A percentile compares a stretch with the other conserved stretches of the same genome.
phyloP scores from a whole-genome alignment of 208 protist species.

The Leishmania arabica region DNA sequence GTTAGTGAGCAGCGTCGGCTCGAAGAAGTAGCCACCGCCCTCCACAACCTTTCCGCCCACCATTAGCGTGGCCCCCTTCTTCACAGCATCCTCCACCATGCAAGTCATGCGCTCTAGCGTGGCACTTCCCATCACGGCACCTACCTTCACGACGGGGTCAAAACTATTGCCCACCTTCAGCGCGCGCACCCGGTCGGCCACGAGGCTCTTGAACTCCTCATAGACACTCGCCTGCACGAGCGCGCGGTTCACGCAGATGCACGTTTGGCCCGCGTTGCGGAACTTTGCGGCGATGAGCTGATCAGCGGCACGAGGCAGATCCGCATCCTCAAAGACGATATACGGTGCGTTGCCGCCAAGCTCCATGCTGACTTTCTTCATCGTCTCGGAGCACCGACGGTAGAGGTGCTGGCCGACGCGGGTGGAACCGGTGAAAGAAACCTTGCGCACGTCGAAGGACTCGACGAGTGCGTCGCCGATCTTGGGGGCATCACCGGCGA shows the following conservation, averaged over 20 bases:
- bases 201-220: slow-evolving; percentile 50
- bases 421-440: slow-evolving; percentile 91
- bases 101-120: slow-evolving; percentile 44
- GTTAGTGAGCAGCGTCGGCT: slow-evolving; percentile 81
- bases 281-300: slow-evolving; percentile 77
- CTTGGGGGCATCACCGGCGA: slow-evolving; percentile 68
- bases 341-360: slow-evolving; percentile 94
- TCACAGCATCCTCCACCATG: slow-evolving; percentile 65
- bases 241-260: slow-evolving; percentile 84
- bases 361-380: slow-evolving; percentile 89
- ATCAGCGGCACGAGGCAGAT: slow-evolving; percentile 67
- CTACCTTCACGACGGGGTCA: slow-evolving; percentile 47
- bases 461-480: slow-evolving; percentile 68
- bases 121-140: slow-evolving; percentile 65
- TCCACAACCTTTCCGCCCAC: slow-evolving; percentile 51
- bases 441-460: slow-evolving; percentile 72
- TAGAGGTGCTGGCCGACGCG: slow-evolving; percentile 75
- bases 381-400: slow-evolving; percentile 51
- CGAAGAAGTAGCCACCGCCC: slow-evolving; percentile 77
- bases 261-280: slow-evolving; percentile 89
- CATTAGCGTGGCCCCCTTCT: slow-evolving; percentile 69
- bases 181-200: slow-evolving; percentile 44
- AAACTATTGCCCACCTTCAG: slow-evolving; percentile 82
- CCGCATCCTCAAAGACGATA: slow-evolving; percentile 90
- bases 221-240: slow-evolving; percentile 76